phyloP scores from a whole-genome alignment of 1,284 basidiomycete genomes.

The Volvariella surrecta region DNA sequence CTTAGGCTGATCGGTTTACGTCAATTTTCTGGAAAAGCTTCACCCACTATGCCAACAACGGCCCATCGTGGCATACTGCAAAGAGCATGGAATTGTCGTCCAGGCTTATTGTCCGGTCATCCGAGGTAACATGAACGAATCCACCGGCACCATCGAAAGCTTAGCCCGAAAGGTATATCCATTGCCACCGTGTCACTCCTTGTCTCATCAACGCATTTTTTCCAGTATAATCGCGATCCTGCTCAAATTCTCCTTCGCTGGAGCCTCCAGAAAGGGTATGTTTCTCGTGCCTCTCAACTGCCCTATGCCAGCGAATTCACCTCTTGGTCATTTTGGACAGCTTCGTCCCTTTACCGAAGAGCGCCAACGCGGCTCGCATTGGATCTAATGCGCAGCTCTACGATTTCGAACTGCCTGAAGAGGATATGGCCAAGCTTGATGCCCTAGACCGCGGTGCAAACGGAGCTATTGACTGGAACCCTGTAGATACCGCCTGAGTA shows the following conservation, averaged over 20 bases:
- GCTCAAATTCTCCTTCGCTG: constrained; percentile 77
- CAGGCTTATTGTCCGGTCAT: constrained; percentile 76
- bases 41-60: constrained; percentile 82
- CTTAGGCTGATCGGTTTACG: constrained; percentile 2
- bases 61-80: constrained; percentile 74
- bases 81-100: constrained; percentile 56
- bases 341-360: constrained; percentile 71
- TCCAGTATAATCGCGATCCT: constrained; percentile 41
- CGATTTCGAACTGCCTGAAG: constrained; percentile 55
- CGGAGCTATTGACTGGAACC: constrained; percentile 68
- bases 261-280: constrained; percentile 76
- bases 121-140: constrained; percentile 50
- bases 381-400: constrained; percentile 61
- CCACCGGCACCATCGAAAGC: constrained; percentile 38
- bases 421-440: constrained; percentile 58
- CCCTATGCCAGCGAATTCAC: neutral
- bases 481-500: constrained; percentile 36
- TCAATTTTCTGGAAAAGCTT: constrained; percentile 46
- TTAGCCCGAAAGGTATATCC: constrained; percentile 48
- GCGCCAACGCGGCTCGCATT: constrained; percentile 59
- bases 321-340: too few relatives aligned
- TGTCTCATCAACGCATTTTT: constrained; percentile 1
- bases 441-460: constrained; percentile 52
- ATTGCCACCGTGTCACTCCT: neutral
- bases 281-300: constrained; percentile 8